phyloP scores from a whole-genome alignment of 345 rosid species.

The Populus euphratica region DNA sequence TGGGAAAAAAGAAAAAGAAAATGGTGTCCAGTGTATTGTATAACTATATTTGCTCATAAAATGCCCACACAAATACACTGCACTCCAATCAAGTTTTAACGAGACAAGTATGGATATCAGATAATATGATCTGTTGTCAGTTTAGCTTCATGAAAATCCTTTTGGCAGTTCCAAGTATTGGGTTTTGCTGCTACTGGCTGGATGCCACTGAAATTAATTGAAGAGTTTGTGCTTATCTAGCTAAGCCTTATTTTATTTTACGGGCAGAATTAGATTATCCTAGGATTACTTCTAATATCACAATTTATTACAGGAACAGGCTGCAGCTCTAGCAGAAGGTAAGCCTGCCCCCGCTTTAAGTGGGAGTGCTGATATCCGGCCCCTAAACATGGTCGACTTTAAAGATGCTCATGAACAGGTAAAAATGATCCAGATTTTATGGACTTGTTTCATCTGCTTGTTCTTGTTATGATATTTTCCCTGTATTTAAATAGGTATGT shows the following conservation, averaged over 20 bases:
- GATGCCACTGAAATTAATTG: background rate
- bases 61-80: background rate
- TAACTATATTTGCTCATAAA: background rate
- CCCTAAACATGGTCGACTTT: conserved; percentile 78
- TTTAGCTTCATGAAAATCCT: background rate
- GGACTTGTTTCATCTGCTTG: background rate
- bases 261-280: background rate
- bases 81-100: background rate
- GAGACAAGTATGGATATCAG: background rate
- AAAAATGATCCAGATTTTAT: conserved; percentile 6
- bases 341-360: conserved; percentile 67
- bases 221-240: no score
- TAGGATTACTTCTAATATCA: background rate
- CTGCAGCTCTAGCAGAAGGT: conserved; percentile 69
- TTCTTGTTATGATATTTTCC: background rate
- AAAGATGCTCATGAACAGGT: conserved; percentile 79
- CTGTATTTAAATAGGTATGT: conserved; percentile 49
- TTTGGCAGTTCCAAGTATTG: background rate
- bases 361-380: conserved; percentile 63
- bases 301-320: conserved; percentile 51
- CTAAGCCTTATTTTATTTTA: background rate
- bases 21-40: background rate
- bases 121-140: background rate
- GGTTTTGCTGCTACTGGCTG: background rate
- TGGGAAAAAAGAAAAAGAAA: background rate